Evolutionary conservation across 2,329 filamentous ascomycete species (phyloP).

Genomic region (Aspergillus novoparasiticus): DNA sequence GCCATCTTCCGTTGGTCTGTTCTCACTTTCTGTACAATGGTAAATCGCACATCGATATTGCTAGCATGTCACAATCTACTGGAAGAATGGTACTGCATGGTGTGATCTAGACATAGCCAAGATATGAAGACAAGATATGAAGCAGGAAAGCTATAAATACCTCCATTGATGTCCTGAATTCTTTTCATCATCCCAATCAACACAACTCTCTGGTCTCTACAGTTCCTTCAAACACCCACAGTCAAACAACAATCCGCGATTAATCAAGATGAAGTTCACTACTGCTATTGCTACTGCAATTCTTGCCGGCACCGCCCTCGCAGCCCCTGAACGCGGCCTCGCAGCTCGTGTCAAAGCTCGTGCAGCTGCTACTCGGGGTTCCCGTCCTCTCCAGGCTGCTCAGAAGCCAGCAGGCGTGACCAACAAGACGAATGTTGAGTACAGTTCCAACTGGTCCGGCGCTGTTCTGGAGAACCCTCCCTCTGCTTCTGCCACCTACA

Average conservation of each 20-base stretch:
- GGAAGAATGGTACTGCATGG: neutral
- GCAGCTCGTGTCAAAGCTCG: constrained; percentile 29
- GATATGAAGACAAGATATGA: neutral
- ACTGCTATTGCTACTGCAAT: constrained; percentile 40
- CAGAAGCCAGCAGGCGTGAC: constrained; percentile 34
- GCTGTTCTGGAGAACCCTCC: constrained; percentile 48
- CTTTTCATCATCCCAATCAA: neutral
- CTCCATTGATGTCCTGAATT: neutral
- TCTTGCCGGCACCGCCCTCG: constrained; percentile 46
- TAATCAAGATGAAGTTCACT: constrained; percentile 52
- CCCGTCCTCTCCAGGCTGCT: constrained; percentile 33
- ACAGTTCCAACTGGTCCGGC: constrained; percentile 61
- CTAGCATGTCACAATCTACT: neutral
- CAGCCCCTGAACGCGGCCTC: constrained; percentile 48
- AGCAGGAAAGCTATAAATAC: neutral
- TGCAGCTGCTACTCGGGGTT: constrained; percentile 30
- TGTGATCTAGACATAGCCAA: neutral
- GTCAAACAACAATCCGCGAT: neutral
- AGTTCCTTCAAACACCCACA: neutral
- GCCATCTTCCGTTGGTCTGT: neutral
- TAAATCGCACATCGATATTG: neutral
- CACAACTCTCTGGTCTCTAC: neutral
- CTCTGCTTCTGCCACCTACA: neutral
- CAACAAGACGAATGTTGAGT: constrained; percentile 47
- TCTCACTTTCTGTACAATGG: neutral